Evolutionary conservation across 2,329 filamentous ascomycete species (phyloP), one percentile per base, ranked within the genome.

Genomic region (Hymenotorrendiella dingleyae): DNA sequence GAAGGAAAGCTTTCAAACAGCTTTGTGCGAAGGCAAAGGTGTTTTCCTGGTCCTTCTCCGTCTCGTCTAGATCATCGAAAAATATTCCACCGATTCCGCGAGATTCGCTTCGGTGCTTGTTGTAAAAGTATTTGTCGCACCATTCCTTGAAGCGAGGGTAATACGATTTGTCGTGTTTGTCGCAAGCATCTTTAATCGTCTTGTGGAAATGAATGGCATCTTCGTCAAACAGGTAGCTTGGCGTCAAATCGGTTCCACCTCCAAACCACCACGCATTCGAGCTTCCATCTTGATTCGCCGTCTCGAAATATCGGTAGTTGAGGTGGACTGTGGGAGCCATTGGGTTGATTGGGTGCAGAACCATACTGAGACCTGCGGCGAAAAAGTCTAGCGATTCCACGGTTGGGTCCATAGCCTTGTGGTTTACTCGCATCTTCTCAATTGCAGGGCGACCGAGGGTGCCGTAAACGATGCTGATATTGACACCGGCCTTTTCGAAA

Each of bases 291-390:
- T 84, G 78, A 57, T 91, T 85, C 47, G 86, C 85, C 1, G 93
- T 98, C 71, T 98, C 93, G 61, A 98, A 98, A 68, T 98, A 98
- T 44, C 93, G 82, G 72, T 97, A 97, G 72, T 98, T 98, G 55
- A 98, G 75, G 65, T 98, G 93, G 14, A 98, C 93, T 0, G 93
- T 98, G 0, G 93, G 93, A 6, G 91, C 91, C 84, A 95, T 94
- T 36, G 93, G 93, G 67, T 98, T 98, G 57, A 80, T 76, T 2
- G 93, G 93, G 64, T 98, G 93, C 40, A 97, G 72, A 20, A 98
- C 91, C 64, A 98, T 76, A 60, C 89, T 95, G 40, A 98, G 72
- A 4, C 93, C 93, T 1, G 91, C 86, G 16, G 91, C 93, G 64
- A 97, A 98, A 76, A 97, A 98, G 58, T 90, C 86, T 48, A 98